Conservation (phyloP, 805 yeast genomes). For the Pichia deserticola region DNA sequence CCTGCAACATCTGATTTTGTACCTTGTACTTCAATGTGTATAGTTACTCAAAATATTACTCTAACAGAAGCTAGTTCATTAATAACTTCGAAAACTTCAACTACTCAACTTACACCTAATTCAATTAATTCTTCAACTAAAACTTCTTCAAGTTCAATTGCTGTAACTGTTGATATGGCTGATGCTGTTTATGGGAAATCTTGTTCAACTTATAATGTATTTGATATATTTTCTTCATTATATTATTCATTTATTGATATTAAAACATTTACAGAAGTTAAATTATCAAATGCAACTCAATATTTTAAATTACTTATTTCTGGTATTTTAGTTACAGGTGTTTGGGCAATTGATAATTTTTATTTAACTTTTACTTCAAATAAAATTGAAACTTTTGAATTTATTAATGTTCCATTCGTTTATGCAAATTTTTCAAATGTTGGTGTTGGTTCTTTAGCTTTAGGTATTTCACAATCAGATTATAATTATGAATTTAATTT, state of each 20-base stretch:
- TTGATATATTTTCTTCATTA: conserved; percentile 16
- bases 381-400: conserved; percentile 5
- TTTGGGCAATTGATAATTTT: conserved; percentile 21
- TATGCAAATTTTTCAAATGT: conserved; percentile 31
- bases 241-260: conserved; percentile 5
- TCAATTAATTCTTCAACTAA: not conserved
- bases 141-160: not conserved
- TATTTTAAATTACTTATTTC: conserved; percentile 14
- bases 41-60: no score
- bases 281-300: conserved; percentile 11
- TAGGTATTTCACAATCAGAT: conserved; percentile 24
- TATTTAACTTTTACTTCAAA: conserved; percentile 4
- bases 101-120: not conserved
- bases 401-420: conserved; percentile 30
- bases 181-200: not conserved
- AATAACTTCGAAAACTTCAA: not conserved
- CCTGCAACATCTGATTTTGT: conserved; percentile 20
- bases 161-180: not conserved
- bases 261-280: conserved; percentile 11
- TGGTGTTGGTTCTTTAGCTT: conserved; percentile 38
- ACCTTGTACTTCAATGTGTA: conserved; percentile 12
- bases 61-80: not conserved
- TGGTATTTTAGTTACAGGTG: conserved; percentile 19
- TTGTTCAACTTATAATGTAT: conserved; percentile 24
- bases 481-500: conserved; percentile 24